Evolutionary conservation across 495 filamentous ascomycete species (phyloP).

Genomic region (Aspergillus sclerotiicarbonarius): DNA sequence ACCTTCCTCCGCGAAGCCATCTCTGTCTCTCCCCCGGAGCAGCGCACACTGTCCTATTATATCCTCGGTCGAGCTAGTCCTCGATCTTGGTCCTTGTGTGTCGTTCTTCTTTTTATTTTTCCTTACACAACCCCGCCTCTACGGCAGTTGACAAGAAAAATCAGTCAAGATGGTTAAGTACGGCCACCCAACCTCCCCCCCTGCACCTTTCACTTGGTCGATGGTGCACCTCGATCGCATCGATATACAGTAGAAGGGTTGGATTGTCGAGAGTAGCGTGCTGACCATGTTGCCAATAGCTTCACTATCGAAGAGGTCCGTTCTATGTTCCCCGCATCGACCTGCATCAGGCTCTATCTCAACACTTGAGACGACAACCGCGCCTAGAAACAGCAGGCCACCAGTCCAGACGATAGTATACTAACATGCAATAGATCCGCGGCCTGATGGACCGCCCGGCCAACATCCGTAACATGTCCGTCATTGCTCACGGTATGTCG

Average conservation of each 20-base stretch:
- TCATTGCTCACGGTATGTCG: constrained; percentile 91
- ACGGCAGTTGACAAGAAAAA: constrained; percentile 52
- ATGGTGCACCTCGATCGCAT: background rate
- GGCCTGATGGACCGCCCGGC: constrained; percentile 93
- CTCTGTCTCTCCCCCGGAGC: constrained; percentile 37
- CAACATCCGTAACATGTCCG: constrained; percentile 99
- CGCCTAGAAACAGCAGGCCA: background rate
- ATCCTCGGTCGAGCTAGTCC: constrained; percentile 48
- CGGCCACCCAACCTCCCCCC: constrained; percentile 36
- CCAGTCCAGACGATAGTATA: background rate
- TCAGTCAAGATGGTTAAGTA: constrained; percentile 99
- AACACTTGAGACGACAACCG: background rate
- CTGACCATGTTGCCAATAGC: constrained; percentile 54
- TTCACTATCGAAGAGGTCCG: constrained; percentile 96
- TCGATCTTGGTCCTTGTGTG: constrained; percentile 50
- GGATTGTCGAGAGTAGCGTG: background rate
- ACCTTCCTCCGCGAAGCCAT: constrained; percentile 27
- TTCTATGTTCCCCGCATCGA: constrained; percentile 8
- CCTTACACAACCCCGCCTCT: constrained; percentile 38
- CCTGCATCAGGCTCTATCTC: background rate
- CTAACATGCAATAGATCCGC: constrained; percentile 64
- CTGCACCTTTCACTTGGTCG: background rate
- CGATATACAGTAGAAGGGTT: background rate
- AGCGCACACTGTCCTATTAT: constrained; percentile 40
- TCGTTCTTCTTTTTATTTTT: constrained; percentile 32